These are phyloP conservation scores for Phalaenopsis equestris DNA, from an alignment of 106 monocot genomes.

Conservation along the genomic window DNA sequence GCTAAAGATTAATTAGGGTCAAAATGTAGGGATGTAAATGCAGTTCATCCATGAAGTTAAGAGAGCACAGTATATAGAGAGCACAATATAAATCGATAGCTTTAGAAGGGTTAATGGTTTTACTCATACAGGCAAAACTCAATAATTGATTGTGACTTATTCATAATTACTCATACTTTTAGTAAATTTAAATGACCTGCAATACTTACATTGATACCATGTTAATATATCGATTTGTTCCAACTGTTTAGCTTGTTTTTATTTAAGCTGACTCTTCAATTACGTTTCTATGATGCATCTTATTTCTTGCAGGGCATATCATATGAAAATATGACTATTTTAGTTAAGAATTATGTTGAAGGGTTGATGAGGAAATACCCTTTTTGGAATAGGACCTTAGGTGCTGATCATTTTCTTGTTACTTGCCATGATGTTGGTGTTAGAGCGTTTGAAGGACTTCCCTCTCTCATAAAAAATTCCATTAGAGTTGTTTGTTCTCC, in stretches of 20 bases:
- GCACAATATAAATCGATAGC: no score
- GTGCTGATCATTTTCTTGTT: constrained; percentile 90
- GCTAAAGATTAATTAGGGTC: no score
- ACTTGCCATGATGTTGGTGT: constrained; percentile 99
- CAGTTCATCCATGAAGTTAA: no score
- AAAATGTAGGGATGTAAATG: no score
- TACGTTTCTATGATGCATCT: neutral
- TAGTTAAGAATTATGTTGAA: constrained; percentile 84
- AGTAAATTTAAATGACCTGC: neutral
- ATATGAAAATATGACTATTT: constrained; percentile 93
- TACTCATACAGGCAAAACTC: neutral
- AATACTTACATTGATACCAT: neutral
- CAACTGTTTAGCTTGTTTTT: neutral
- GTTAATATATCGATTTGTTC: neutral
- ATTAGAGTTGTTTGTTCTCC: constrained; percentile 94
- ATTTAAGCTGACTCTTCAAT: neutral
- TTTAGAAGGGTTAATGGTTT: no score
- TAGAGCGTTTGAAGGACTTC: constrained; percentile 84
- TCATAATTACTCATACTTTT: neutral
- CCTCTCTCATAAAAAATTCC: constrained; percentile 65
- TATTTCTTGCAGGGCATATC: constrained; percentile 65
- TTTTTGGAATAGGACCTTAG: constrained; percentile 94
- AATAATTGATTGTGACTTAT: neutral
- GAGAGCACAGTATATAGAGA: no score
- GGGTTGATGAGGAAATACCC: constrained; percentile 86